Conservation (phyloP, 1,284 basidiomycete species). For the Clitocybe nebularis region DNA sequence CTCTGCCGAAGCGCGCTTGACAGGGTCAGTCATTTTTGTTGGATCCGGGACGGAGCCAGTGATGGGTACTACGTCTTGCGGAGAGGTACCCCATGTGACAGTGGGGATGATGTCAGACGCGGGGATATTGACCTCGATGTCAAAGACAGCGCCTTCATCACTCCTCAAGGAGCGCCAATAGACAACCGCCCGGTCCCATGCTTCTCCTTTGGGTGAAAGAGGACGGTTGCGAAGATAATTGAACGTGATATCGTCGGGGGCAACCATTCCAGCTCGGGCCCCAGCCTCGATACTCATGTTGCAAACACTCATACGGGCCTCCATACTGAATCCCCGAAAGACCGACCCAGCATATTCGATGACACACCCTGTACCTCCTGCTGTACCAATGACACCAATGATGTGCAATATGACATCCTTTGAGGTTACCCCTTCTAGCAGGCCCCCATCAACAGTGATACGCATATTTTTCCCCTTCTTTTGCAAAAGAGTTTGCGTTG, state of each 20-base stretch:
- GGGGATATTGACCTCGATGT: conserved; percentile 82
- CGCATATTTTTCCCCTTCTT: conserved; percentile 96
- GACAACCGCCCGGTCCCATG: conserved; percentile 85
- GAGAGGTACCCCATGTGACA: conserved; percentile 95
- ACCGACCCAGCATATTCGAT: conserved; percentile 94
- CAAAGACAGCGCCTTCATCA: conserved; percentile 88
- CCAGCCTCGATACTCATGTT: conserved; percentile 99
- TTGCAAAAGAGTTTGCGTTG: conserved; percentile 91
- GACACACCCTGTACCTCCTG: conserved; percentile 89
- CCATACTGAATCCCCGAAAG: conserved; percentile 91
- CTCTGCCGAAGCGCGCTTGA: conserved; percentile 71
- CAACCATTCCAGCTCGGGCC: conserved; percentile 93
- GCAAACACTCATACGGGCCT: conserved; percentile 94
- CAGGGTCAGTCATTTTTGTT: conserved; percentile 57
- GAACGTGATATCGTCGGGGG: conserved; percentile 91
- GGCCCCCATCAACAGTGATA: conserved; percentile 84
- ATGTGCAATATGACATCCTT: conserved; percentile 96
- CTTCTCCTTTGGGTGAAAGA: conserved; percentile 81
- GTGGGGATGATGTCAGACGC: conserved; percentile 92
- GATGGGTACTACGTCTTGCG: conserved; percentile 89
- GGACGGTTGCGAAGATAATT: conserved; percentile 85
- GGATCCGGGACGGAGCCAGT: conserved; percentile 86
- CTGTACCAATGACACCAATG: conserved; percentile 92
- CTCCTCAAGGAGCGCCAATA: conserved; percentile 89
- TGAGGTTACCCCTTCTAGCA: conserved; percentile 86